phyloP scores from a whole-genome alignment of 768 basidiomycete genomes.

The Pleurotus djamor region DNA sequence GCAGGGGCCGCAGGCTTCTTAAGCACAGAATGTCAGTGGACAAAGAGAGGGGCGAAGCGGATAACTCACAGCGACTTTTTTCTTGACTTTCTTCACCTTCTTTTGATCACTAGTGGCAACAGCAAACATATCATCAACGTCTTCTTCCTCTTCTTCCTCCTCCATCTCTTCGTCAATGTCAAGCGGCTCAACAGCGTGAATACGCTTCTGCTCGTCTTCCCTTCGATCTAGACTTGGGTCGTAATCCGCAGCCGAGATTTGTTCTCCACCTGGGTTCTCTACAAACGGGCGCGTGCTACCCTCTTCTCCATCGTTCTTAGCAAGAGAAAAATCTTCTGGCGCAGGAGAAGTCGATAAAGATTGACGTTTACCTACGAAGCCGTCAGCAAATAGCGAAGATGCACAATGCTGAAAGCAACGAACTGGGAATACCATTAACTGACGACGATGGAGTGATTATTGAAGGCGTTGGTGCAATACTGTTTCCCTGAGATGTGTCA shows the following conservation, averaged over 20 bases:
- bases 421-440: constrained; percentile 6
- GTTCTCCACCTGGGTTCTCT: constrained; percentile 51
- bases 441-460: constrained; percentile 8
- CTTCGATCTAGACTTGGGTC: constrained; percentile 75
- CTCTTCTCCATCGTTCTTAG: constrained; percentile 59
- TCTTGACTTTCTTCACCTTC: constrained; percentile 61
- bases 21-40: neutral
- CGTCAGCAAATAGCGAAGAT: constrained; percentile 2
- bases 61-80: constrained; percentile 46
- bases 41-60: neutral
- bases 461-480: constrained; percentile 30
- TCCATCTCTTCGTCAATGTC: constrained; percentile 49
- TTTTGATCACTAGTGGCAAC: constrained; percentile 41
- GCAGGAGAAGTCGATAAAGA: constrained; percentile 60
- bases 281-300: constrained; percentile 38
- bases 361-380: constrained; percentile 40
- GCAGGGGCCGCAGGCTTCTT: constrained; percentile 56
- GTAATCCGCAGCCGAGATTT: constrained; percentile 92
- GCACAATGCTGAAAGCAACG: constrained; percentile 14
- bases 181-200: constrained; percentile 35
- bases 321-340: constrained; percentile 61
- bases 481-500: constrained; percentile 63
- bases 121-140: constrained; percentile 96
- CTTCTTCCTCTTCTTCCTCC: constrained; percentile 75
- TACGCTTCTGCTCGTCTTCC: constrained; percentile 78